These are phyloP conservation scores for Torulaspora indica DNA, from an alignment of 805 yeast species.

Conservation along the genomic window DNA sequence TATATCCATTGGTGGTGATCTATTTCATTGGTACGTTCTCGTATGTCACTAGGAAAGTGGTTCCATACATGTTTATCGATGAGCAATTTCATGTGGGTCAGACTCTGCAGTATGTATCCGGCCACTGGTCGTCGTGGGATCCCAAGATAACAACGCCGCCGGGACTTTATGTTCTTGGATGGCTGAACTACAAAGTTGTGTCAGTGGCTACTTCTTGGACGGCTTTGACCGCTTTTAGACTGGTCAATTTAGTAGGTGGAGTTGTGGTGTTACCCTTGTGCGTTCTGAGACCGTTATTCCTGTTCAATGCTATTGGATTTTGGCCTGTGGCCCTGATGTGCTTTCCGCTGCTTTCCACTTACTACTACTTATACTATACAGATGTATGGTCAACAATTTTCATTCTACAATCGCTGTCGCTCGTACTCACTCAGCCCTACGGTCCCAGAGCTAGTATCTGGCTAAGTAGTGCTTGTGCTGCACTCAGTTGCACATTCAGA, in stretches of 20 bases:
- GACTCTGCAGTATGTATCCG: slow-evolving; percentile 59
- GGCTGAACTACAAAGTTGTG: slow-evolving; percentile 32
- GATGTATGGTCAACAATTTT: slow-evolving; percentile 87
- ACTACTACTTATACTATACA: slow-evolving; percentile 77
- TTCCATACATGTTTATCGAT: slow-evolving; percentile 42
- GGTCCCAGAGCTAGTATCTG: slow-evolving; percentile 37
- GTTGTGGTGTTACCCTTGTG: slow-evolving; percentile 47
- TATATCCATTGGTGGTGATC: slow-evolving; percentile 32
- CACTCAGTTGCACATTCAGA: slow-evolving; percentile 66
- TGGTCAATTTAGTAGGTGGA: slow-evolving; percentile 66
- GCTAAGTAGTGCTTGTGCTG: slow-evolving; percentile 52
- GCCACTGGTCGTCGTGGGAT: slow-evolving; percentile 69
- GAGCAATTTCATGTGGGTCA: slow-evolving; percentile 86
- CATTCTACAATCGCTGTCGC: slow-evolving; percentile 51
- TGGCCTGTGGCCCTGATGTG: slow-evolving; percentile 44
- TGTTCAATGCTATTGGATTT: slow-evolving; percentile 41
- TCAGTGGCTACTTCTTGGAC: slow-evolving; percentile 25
- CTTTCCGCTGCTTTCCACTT: slow-evolving; percentile 70
- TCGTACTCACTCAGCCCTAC: slow-evolving; percentile 41
- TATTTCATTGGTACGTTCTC: slow-evolving; percentile 29
- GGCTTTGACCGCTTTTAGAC: slow-evolving; percentile 42
- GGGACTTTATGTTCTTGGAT: slow-evolving; percentile 63
- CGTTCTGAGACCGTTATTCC: slow-evolving; percentile 39
- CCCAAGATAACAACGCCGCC: slow-evolving; percentile 95
- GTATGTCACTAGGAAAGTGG: slow-evolving; percentile 28